phyloP scores from a whole-genome alignment of 805 yeast species.

The Yarrowia sp. region DNA sequence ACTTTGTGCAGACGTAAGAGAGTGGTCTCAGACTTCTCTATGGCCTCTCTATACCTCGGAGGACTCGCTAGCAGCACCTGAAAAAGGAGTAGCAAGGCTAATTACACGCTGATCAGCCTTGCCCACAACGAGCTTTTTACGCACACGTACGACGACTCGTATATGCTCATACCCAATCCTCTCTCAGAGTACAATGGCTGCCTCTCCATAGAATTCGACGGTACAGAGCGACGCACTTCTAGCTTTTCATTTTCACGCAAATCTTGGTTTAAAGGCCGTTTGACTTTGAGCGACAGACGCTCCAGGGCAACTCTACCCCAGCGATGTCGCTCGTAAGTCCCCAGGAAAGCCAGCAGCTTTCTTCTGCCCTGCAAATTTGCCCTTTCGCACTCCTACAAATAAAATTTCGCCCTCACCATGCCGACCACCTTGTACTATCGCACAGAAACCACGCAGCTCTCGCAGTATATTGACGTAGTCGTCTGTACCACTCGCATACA shows the following conservation, averaged over 20 bases:
- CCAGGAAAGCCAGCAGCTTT: background rate
- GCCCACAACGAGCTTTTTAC: background rate
- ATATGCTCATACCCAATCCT: background rate
- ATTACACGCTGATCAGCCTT: constrained; percentile 7
- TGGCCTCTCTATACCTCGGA: too few relatives aligned
- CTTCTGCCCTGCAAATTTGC: background rate
- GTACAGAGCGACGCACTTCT: background rate
- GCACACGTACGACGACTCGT: constrained; percentile 1
- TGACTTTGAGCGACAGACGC: constrained; percentile 23
- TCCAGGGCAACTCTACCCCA: constrained; percentile 5
- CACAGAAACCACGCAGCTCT: constrained; percentile 24
- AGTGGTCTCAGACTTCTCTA: too few relatives aligned
- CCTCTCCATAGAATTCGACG: background rate
- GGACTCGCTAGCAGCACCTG: background rate
- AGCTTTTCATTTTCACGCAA: constrained; percentile 35
- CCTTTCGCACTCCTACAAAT: background rate
- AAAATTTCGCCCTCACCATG: background rate
- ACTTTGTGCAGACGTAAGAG: background rate
- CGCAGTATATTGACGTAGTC: constrained; percentile 19
- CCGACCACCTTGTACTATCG: constrained; percentile 21
- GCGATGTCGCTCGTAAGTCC: background rate
- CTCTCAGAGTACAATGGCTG: constrained; percentile 3
- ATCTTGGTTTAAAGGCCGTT: constrained; percentile 15
- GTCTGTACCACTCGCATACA: constrained; percentile 11
- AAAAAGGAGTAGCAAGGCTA: constrained; percentile 11